Evolutionary conservation across 225 moss, liverwort and hornwort genomes (phyloP).

Genomic region (Antitrichia curtipendula): DNA sequence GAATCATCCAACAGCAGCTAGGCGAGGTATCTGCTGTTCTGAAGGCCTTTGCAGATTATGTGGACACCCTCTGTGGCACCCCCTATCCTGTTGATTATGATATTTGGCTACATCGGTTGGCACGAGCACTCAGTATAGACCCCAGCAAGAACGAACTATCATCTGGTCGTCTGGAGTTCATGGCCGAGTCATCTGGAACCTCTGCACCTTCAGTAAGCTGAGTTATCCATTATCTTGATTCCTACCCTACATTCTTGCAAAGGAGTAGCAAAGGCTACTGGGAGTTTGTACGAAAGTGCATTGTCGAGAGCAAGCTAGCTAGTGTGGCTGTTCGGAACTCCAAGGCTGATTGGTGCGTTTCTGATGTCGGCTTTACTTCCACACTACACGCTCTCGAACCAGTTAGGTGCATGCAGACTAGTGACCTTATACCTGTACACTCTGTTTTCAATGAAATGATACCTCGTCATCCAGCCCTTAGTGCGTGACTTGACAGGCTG

Average conservation of each 20-base stretch:
- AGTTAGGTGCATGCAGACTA: background rate
- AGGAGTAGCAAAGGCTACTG: conserved; percentile 20
- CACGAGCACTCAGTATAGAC: conserved; percentile 73
- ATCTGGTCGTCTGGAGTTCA: conserved; percentile 74
- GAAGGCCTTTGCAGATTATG: conserved; percentile 97
- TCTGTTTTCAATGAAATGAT: background rate
- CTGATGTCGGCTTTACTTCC: background rate
- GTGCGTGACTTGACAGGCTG: background rate
- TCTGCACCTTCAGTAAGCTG: conserved; percentile 76
- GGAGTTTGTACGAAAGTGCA: conserved; percentile 5
- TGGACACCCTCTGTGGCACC: conserved; percentile 91
- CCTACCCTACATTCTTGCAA: conserved; percentile 6
- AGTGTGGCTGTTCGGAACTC: background rate
- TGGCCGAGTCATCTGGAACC: conserved; percentile 87
- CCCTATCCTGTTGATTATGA: conserved; percentile 98
- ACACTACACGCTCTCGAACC: background rate
- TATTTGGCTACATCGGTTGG: conserved; percentile 84
- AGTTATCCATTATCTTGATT: background rate
- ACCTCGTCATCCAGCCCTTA: conserved; percentile 1
- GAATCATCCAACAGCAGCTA: conserved; percentile 90
- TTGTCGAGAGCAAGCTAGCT: background rate
- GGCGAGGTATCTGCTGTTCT: conserved; percentile 90
- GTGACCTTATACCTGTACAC: background rate
- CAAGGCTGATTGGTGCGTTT: background rate
- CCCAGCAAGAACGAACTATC: conserved; percentile 79